These are phyloP conservation scores for Sporothrix phasma DNA, from an alignment of 2,329 filamentous ascomycete species.

Conservation along the genomic window DNA sequence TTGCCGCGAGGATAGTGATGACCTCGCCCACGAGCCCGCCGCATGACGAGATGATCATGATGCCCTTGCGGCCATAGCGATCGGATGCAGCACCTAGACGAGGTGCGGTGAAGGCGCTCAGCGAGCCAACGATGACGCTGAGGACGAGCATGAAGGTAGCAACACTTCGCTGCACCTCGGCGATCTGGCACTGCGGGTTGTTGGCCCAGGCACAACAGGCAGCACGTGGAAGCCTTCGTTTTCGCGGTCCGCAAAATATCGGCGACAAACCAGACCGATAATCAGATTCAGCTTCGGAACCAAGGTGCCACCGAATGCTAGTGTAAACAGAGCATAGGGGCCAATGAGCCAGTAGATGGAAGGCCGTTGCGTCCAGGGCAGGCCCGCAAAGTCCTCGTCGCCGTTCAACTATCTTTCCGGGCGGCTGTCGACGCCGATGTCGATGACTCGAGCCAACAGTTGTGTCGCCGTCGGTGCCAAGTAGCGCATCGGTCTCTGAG, in stretches of 20 bases:
- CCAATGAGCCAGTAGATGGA: constrained; percentile 73
- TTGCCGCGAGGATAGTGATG: constrained; percentile 68
- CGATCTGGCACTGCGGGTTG: constrained; percentile 65
- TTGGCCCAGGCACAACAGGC: constrained; percentile 58
- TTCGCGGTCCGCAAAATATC: constrained; percentile 61
- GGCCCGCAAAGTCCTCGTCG: constrained; percentile 46
- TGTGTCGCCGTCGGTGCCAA: neutral
- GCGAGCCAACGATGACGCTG: constrained; percentile 61
- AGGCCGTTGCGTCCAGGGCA: constrained; percentile 54
- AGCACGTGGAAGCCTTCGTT: constrained; percentile 51
- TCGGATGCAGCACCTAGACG: constrained; percentile 80
- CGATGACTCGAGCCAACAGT: neutral
- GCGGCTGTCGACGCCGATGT: neutral
- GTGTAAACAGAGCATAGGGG: constrained; percentile 69
- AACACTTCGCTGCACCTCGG: constrained; percentile 66
- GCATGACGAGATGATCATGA: constrained; percentile 62
- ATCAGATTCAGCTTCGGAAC: constrained; percentile 86
- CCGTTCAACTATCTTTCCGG: constrained; percentile 33
- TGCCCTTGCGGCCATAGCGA: constrained; percentile 65
- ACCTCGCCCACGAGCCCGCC: constrained; percentile 68
- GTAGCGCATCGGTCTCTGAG: constrained; percentile 13
- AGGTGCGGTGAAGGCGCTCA: constrained; percentile 74
- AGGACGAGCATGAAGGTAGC: constrained; percentile 70
- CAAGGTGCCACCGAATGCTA: constrained; percentile 76
- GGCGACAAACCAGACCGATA: constrained; percentile 69